phyloP scores from a whole-genome alignment of 768 basidiomycete genomes.

The Inosperma sp. region DNA sequence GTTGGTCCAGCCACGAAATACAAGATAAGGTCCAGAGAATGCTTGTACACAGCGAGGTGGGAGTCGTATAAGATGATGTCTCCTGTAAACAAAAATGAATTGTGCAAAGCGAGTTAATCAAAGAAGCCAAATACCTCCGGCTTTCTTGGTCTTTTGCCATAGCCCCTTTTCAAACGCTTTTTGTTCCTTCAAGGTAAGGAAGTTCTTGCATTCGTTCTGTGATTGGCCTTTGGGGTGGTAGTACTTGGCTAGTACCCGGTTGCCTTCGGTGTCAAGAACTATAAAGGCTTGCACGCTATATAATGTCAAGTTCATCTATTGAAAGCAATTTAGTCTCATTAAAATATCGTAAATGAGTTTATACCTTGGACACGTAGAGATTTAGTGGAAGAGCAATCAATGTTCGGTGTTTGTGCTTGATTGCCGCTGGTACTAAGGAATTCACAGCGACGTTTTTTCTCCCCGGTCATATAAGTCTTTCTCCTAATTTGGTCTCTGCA shows the following conservation, averaged over 20 bases:
- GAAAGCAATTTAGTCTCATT: not conserved
- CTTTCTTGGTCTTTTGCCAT: slow-evolving; percentile 93
- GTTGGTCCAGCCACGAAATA: slow-evolving; percentile 84
- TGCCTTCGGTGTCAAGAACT: slow-evolving; percentile 92
- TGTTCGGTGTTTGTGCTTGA: not conserved
- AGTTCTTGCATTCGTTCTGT: slow-evolving; percentile 56
- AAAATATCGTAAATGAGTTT: not conserved
- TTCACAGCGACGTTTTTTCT: too few species aligned
- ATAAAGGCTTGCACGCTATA: slow-evolving; percentile 86
- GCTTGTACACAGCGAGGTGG: slow-evolving; percentile 89
- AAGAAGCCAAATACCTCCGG: slow-evolving; percentile 57
- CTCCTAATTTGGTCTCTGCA: too few species aligned
- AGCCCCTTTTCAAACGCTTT: slow-evolving; percentile 93
- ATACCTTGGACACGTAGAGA: not conserved
- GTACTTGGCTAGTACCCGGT: slow-evolving; percentile 94
- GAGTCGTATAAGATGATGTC: slow-evolving; percentile 91
- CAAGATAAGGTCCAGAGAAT: slow-evolving; percentile 92
- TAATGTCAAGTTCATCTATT: slow-evolving; percentile 72
- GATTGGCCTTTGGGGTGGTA: slow-evolving; percentile 72
- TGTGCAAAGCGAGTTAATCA: not conserved
- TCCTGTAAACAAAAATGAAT: slow-evolving; percentile 47
- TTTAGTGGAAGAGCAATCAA: not conserved
- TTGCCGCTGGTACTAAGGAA: not conserved
- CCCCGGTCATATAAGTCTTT: too few species aligned
- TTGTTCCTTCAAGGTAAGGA: slow-evolving; percentile 82